phyloP scores from a whole-genome alignment of 2,329 filamentous ascomycete genomes.

The Knoxdaviesia proteae region DNA sequence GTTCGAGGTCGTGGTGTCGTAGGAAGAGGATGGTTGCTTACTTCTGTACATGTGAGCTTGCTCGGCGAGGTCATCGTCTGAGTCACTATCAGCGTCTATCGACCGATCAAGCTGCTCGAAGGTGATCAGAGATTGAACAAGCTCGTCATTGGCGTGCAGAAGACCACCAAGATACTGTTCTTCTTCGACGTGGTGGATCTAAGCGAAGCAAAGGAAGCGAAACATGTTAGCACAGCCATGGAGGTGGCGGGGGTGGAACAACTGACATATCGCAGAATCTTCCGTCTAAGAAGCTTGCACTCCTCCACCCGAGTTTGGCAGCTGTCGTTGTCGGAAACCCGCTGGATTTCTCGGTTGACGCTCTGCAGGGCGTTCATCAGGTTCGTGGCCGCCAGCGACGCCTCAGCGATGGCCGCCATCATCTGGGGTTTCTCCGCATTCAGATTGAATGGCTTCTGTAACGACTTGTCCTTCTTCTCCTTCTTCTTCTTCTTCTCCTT shows the following conservation, averaged over 20 bases:
- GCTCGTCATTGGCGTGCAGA: slow-evolving; percentile 83
- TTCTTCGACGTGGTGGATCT: slow-evolving; percentile 76
- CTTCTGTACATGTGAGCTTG: slow-evolving; percentile 44
- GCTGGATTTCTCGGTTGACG: slow-evolving; percentile 75
- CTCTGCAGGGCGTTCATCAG: slow-evolving; percentile 70
- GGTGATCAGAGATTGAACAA: slow-evolving; percentile 82
- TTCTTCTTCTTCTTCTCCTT: slow-evolving; percentile 26
- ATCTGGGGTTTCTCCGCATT: slow-evolving; percentile 76
- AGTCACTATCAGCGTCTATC: slow-evolving; percentile 55
- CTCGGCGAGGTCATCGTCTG: slow-evolving; percentile 45
- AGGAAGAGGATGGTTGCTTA: slow-evolving; percentile 13
- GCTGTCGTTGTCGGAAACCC: slow-evolving; percentile 64
- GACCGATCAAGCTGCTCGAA: slow-evolving; percentile 86
- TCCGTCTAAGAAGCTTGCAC: slow-evolving; percentile 69
- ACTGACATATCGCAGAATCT: slow-evolving; percentile 63
- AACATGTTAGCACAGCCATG: neutral
- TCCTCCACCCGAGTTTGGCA: slow-evolving; percentile 61
- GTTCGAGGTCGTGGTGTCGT: neutral
- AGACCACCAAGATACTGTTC: slow-evolving; percentile 85
- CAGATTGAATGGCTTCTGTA: slow-evolving; percentile 55
- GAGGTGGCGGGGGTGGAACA: neutral
- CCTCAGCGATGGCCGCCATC: slow-evolving; percentile 71
- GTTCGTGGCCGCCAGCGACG: slow-evolving; percentile 80
- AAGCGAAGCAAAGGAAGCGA: neutral
- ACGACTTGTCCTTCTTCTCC: slow-evolving; percentile 27